phyloP scores from a whole-genome alignment of 1,284 basidiomycete species.

The Cystobasidium sp. region DNA sequence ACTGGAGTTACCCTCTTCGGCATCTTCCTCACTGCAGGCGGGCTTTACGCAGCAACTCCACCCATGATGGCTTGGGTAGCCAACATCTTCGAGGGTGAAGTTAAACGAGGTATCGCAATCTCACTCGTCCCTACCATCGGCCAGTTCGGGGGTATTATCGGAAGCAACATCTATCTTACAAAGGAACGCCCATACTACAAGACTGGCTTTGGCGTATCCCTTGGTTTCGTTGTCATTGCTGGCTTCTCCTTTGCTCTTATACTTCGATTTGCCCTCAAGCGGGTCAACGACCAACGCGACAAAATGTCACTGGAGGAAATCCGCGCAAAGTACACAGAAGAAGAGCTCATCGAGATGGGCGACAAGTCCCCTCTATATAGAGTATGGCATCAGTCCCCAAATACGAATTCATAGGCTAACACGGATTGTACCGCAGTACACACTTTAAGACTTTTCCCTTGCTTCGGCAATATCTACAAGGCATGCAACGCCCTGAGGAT shows the following conservation, averaged over 20 bases:
- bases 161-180: constrained; percentile 27
- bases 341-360: constrained; percentile 22
- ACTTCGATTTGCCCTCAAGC: constrained; percentile 1
- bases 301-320: constrained; percentile 18
- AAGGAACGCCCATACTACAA: constrained; percentile 24
- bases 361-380: constrained; percentile 8
- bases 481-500: too few species aligned
- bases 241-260: constrained; percentile 2
- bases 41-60: constrained; percentile 13
- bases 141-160: constrained; percentile 32
- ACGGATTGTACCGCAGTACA: too few species aligned
- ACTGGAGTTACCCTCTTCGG: constrained; percentile 1
- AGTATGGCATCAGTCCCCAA: too few species aligned
- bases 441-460: too few species aligned
- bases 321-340: constrained; percentile 25
- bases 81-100: constrained; percentile 16
- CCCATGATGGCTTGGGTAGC: constrained; percentile 20
- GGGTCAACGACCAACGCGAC: constrained; percentile 22
- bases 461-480: too few species aligned
- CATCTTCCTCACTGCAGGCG: constrained; percentile 1
- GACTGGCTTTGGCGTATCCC: constrained; percentile 25
- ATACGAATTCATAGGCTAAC: too few species aligned
- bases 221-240: constrained; percentile 11
- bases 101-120: constrained; percentile 27
- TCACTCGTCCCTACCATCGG: background rate